Conservation (phyloP, 164 flowering plant species). For the Magnolia sinica region DNA sequence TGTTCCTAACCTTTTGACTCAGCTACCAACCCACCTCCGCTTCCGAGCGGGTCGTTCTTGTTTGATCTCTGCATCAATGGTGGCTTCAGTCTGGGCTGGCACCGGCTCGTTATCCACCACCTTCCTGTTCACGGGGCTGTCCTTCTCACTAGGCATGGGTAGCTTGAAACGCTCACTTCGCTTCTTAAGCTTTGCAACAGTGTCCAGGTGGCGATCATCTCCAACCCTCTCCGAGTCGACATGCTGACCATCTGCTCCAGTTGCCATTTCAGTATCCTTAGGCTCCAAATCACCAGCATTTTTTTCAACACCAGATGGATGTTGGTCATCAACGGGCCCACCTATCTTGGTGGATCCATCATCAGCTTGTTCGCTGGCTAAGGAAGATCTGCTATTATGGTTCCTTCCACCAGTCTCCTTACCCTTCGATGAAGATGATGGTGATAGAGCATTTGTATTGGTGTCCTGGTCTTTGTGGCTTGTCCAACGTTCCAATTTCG, state of each 20-base stretch:
- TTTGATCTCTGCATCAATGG: conserved; percentile 56
- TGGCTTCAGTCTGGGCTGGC: conserved; percentile 39
- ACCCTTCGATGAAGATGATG: conserved; percentile 40
- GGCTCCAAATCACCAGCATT: conserved; percentile 36
- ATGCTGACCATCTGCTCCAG: conserved; percentile 6
- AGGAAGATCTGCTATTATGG: conserved; percentile 22
- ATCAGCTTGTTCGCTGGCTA: conserved; percentile 31
- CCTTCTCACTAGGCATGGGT: conserved; percentile 91
- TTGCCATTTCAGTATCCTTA: conserved; percentile 36
- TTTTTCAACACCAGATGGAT: conserved; percentile 29
- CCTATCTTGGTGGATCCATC: conserved; percentile 25
- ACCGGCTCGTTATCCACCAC: conserved; percentile 48
- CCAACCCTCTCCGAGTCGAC: conserved; percentile 21
- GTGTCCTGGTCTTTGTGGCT: conserved; percentile 82
- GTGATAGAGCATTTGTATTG: conserved; percentile 24
- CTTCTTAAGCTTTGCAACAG: conserved; percentile 88
- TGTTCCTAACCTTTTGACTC: background rate
- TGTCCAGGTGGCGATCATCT: conserved; percentile 80
- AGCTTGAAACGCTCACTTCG: conserved; percentile 96
- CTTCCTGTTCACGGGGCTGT: conserved; percentile 42
- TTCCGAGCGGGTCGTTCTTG: conserved; percentile 90
- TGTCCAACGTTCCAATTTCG: conserved; percentile 87
- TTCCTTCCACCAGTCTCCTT: conserved; percentile 42
- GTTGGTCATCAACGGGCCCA: conserved; percentile 36
- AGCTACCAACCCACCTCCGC: conserved; percentile 82